Evolutionary conservation across 768 basidiomycete genomes (phyloP).

Genomic region (Russula griseocarnosa): DNA sequence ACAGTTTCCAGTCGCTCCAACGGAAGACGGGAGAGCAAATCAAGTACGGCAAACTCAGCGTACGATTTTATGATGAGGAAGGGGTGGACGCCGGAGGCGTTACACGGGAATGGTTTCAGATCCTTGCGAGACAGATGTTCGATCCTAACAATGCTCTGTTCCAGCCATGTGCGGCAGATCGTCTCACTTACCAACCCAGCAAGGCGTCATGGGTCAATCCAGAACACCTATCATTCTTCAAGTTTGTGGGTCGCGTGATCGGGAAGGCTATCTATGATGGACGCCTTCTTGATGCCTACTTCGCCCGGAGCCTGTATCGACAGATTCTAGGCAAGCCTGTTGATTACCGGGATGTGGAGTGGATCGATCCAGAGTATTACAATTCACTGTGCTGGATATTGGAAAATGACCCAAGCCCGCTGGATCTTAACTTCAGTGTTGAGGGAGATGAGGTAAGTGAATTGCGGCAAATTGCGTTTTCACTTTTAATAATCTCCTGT

Average conservation of each 20-base stretch:
- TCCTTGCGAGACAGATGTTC: slow-evolving; percentile 97
- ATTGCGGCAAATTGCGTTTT: neutral
- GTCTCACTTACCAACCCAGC: slow-evolving; percentile 93
- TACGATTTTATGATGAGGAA: slow-evolving; percentile 95
- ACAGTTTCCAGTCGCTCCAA: slow-evolving; percentile 91
- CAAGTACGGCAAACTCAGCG: slow-evolving; percentile 95
- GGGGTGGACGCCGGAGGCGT: slow-evolving; percentile 98
- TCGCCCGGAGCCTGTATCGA: slow-evolving; percentile 92
- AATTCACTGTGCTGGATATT: slow-evolving; percentile 97
- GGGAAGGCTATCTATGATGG: slow-evolving; percentile 98
- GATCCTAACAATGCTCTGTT: slow-evolving; percentile 98
- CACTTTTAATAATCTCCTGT: slow-evolving; percentile 13
- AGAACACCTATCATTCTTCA: slow-evolving; percentile 96
- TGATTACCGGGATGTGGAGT: slow-evolving; percentile 94
- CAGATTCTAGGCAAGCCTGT: slow-evolving; percentile 92
- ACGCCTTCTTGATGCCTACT: slow-evolving; percentile 94
- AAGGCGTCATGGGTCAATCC: slow-evolving; percentile 92
- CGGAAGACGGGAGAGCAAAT: slow-evolving; percentile 92
- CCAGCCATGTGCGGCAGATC: slow-evolving; percentile 95
- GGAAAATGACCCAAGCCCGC: slow-evolving; percentile 84
- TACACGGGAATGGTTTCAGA: slow-evolving; percentile 98
- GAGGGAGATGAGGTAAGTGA: slow-evolving; percentile 85
- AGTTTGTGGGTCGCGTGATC: slow-evolving; percentile 95
- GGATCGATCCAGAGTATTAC: slow-evolving; percentile 98
- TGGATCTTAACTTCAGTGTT: slow-evolving; percentile 91